phyloP scores from a whole-genome alignment of 2,329 filamentous ascomycete genomes.

The Fusarium subglutinans region DNA sequence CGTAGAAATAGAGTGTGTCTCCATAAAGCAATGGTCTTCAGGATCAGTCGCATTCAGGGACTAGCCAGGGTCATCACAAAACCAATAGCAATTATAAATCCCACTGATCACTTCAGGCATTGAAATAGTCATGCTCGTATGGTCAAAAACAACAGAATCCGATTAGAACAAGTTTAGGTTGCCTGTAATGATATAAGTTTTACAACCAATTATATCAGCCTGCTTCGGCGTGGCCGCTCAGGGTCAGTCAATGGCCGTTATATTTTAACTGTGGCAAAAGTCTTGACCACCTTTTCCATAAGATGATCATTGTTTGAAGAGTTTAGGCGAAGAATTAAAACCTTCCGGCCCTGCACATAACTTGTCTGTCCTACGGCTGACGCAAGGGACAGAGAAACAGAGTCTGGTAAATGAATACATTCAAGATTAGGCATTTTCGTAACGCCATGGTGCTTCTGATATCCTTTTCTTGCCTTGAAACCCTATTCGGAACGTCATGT shows the following conservation, averaged over 20 bases:
- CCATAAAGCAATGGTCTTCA: not conserved
- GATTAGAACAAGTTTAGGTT: not conserved
- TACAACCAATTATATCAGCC: too few relatives aligned
- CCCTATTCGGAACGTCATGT: too few relatives aligned
- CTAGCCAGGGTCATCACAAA: not conserved
- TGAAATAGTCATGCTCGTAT: too few relatives aligned
- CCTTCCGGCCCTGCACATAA: too few relatives aligned
- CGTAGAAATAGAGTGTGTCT: not conserved
- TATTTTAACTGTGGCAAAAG: rapidly evolving
- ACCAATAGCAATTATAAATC: not conserved
- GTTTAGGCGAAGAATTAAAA: rapidly evolving
- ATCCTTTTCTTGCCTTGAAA: too few relatives aligned
- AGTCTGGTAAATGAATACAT: too few relatives aligned
- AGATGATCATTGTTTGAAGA: too few relatives aligned
- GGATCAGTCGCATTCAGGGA: not conserved
- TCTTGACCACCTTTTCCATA: rapidly evolving
- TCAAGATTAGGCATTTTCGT: too few relatives aligned
- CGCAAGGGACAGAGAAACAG: too few relatives aligned
- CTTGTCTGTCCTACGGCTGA: too few relatives aligned
- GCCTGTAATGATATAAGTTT: not conserved
- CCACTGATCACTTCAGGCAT: rapidly evolving
- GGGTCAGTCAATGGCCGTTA: rapidly evolving
- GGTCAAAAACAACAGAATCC: not conserved
- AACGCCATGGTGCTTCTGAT: too few relatives aligned
- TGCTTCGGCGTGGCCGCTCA: not conserved